phyloP scores from a whole-genome alignment of 2,329 filamentous ascomycete species.

The Curvularia sp. region DNA sequence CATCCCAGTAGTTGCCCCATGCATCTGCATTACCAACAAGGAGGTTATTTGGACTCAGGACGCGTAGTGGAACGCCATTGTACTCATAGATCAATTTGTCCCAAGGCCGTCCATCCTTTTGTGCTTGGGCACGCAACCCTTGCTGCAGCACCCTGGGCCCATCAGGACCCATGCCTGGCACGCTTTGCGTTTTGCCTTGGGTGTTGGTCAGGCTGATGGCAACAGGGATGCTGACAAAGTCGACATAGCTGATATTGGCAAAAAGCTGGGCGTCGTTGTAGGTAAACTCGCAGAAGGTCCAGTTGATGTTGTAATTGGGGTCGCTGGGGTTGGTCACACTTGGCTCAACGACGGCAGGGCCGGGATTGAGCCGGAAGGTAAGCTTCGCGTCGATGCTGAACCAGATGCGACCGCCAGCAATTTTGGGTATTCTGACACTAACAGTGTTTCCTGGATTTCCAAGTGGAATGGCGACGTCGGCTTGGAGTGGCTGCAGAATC shows the following conservation, averaged over 20 bases:
- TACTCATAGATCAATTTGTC: slow-evolving; percentile 62
- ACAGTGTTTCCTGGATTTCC: slow-evolving; percentile 67
- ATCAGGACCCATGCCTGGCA: slow-evolving; percentile 65
- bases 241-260: slow-evolving; percentile 72
- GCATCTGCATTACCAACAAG: slow-evolving; percentile 56
- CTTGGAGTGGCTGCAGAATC: slow-evolving; percentile 60
- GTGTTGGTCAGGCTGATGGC: slow-evolving; percentile 55
- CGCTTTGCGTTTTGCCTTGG: slow-evolving; percentile 50
- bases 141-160: slow-evolving; percentile 65
- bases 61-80: slow-evolving; percentile 50
- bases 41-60: slow-evolving; percentile 56
- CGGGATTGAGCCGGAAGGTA: slow-evolving; percentile 74
- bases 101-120: slow-evolving; percentile 65
- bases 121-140: slow-evolving; percentile 63
- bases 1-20: slow-evolving; percentile 61
- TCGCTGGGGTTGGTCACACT: slow-evolving; percentile 70
- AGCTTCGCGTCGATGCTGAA: slow-evolving; percentile 68
- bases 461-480: slow-evolving; percentile 69
- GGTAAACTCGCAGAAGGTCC: slow-evolving; percentile 59
- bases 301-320: slow-evolving; percentile 55
- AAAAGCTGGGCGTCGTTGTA: slow-evolving; percentile 57
- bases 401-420: slow-evolving; percentile 76
- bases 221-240: slow-evolving; percentile 67
- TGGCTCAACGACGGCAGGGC: slow-evolving; percentile 76
- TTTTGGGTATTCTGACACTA: slow-evolving; percentile 70